Percentiles rank a stretch among this genome's conserved stretches.
phyloP scores from a whole-genome alignment of 192 early-diverging fungal genomes.

The Umbelopsis vinacea region DNA sequence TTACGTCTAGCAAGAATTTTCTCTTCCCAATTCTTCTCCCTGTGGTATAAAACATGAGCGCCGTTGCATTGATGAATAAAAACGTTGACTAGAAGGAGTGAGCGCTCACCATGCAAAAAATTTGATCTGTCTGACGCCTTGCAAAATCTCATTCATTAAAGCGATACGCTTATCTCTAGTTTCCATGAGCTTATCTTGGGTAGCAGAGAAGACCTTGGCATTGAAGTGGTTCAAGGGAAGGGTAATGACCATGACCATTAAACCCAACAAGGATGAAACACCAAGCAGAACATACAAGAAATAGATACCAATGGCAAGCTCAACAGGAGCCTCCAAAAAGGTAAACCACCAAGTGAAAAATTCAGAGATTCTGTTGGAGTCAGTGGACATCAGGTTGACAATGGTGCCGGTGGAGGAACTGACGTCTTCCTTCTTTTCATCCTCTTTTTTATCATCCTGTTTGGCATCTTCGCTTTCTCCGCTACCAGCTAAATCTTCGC shows the following conservation, averaged over 20 bases:
- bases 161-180: slow-evolving; percentile 70
- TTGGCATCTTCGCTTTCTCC: slow-evolving; percentile 42
- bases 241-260: slow-evolving; percentile 50
- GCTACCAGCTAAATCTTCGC: slow-evolving; percentile 11
- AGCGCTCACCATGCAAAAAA: slow-evolving; percentile 56
- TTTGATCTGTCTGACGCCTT: slow-evolving; percentile 66
- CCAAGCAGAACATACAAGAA: slow-evolving; percentile 47
- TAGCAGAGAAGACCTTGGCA: slow-evolving; percentile 40
- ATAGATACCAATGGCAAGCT: slow-evolving; percentile 48
- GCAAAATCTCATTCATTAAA: slow-evolving; percentile 71
- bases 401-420: slow-evolving; percentile 41
- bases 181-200: slow-evolving; percentile 66
- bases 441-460: slow-evolving; percentile 38
- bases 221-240: slow-evolving; percentile 45
- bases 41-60: not conserved
- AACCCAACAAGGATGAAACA: slow-evolving; percentile 38
- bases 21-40: slow-evolving; percentile 41
- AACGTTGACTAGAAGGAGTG: too few relatives aligned
- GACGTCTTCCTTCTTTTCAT: slow-evolving; percentile 43
- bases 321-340: slow-evolving; percentile 53
- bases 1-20: slow-evolving; percentile 33
- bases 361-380: slow-evolving; percentile 50
- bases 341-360: slow-evolving; percentile 48
- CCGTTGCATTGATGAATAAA: too few relatives aligned
- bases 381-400: slow-evolving; percentile 49